phyloP scores from a whole-genome alignment of 2,329 filamentous ascomycete species.

The Atkinsonella hypoxylon region DNA sequence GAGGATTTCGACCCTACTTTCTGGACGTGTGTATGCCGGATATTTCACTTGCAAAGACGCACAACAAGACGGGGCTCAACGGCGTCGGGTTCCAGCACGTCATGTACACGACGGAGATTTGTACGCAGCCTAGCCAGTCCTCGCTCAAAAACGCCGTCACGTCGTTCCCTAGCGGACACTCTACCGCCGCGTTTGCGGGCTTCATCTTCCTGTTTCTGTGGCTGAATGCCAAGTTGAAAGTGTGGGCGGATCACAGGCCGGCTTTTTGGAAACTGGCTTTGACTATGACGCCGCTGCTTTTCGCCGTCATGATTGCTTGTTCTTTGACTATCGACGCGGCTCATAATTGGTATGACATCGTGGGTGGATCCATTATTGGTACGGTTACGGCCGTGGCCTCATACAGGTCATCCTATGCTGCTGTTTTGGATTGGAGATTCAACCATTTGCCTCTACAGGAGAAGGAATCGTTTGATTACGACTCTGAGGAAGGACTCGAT shows the following conservation, averaged over 20 bases:
- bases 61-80: constrained; percentile 27
- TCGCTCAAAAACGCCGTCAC: constrained; percentile 50
- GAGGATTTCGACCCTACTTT: constrained; percentile 52
- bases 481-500: constrained; percentile 9
- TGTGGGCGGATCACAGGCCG: constrained; percentile 54
- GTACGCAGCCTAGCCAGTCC: constrained; percentile 39
- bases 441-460: constrained; percentile 53
- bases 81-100: constrained; percentile 41
- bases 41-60: constrained; percentile 28
- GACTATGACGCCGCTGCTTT: constrained; percentile 46
- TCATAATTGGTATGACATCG: constrained; percentile 60
- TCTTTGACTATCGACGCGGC: constrained; percentile 51
- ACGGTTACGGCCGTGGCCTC: constrained; percentile 47
- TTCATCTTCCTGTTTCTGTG: constrained; percentile 55
- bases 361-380: constrained; percentile 53
- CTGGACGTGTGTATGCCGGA: constrained; percentile 51
- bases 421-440: constrained; percentile 56
- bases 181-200: constrained; percentile 51
- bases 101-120: constrained; percentile 54
- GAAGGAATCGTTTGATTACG: constrained; percentile 9
- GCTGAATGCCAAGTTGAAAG: constrained; percentile 61
- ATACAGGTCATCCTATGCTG: constrained; percentile 56
- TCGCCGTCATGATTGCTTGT: constrained; percentile 46
- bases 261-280: constrained; percentile 54
- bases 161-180: constrained; percentile 57